Percentiles rank a stretch among this genome's conserved stretches.
Evolutionary conservation across 164 flowering plant genomes (phyloP).

Genomic region (Liriodendron chinense): DNA sequence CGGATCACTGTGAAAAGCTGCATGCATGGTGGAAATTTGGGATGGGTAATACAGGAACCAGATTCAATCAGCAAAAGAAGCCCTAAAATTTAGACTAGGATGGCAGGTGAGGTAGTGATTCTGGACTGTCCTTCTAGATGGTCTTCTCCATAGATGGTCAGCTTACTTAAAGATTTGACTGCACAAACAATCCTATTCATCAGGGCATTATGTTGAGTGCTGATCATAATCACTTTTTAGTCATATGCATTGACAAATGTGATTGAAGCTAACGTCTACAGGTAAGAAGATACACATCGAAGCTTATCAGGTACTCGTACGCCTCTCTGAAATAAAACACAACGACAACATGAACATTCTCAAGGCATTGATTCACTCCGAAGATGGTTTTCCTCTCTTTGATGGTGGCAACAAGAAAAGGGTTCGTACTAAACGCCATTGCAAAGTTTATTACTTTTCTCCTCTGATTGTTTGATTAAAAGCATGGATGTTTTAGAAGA

Average conservation of each 20-base stretch:
- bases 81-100: too few species aligned
- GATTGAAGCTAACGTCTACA: conserved; percentile 14
- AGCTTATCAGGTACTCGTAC: conserved; percentile 33
- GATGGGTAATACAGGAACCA: too few species aligned
- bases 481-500: too few species aligned
- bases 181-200: background rate
- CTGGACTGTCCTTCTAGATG: background rate
- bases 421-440: conserved; percentile 24
- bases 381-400: conserved; percentile 51
- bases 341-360: conserved; percentile 65
- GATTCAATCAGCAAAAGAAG: too few species aligned
- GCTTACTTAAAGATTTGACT: background rate
- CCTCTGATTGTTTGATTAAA: background rate
- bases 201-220: background rate
- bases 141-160: background rate
- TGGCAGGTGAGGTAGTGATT: too few species aligned
- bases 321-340: conserved; percentile 45
- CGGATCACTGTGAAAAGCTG: too few species aligned
- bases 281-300: conserved; percentile 47
- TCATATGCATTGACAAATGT: background rate
- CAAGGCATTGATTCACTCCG: conserved; percentile 40
- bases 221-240: background rate
- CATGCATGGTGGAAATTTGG: too few species aligned
- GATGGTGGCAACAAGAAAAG: conserved; percentile 53
- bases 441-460: background rate